These are phyloP conservation scores for Ogataea salicorniae DNA, from an alignment of 805 yeast species.

Conservation along the genomic window DNA sequence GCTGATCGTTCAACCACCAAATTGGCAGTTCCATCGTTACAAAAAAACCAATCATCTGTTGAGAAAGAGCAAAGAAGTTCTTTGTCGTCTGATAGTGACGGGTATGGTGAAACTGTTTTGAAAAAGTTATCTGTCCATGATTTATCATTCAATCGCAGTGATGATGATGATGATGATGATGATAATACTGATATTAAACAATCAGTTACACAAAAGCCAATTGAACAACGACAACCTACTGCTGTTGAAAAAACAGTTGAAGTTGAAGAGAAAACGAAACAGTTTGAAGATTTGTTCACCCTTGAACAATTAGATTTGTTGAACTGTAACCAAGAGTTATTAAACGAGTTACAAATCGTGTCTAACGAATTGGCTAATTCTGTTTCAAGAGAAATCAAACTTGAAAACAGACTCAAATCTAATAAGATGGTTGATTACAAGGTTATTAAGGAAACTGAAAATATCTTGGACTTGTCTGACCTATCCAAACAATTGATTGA, in stretches of 20 bases:
- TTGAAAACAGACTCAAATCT: conserved; percentile 41
- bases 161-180: background rate
- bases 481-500: conserved; percentile 54
- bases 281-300: conserved; percentile 30
- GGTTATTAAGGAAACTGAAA: conserved; percentile 32
- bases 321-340: conserved; percentile 51
- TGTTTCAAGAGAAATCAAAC: conserved; percentile 58
- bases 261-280: background rate
- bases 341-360: conserved; percentile 61
- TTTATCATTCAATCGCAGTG: too few species aligned
- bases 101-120: too few species aligned
- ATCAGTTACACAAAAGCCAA: background rate
- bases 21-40: too few species aligned
- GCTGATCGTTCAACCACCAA: too few species aligned
- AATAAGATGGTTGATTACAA: conserved; percentile 3
- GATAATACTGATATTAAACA: background rate
- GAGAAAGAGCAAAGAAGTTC: too few species aligned
- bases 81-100: too few species aligned
- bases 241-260: background rate
- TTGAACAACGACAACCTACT: background rate
- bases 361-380: conserved; percentile 71
- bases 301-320: conserved; percentile 60
- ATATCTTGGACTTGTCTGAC: conserved; percentile 41
- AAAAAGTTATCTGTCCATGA: too few species aligned
- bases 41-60: too few species aligned